Evolutionary conservation across 164 flowering plant genomes (phyloP).

Genomic region (Vitis rupestris): DNA sequence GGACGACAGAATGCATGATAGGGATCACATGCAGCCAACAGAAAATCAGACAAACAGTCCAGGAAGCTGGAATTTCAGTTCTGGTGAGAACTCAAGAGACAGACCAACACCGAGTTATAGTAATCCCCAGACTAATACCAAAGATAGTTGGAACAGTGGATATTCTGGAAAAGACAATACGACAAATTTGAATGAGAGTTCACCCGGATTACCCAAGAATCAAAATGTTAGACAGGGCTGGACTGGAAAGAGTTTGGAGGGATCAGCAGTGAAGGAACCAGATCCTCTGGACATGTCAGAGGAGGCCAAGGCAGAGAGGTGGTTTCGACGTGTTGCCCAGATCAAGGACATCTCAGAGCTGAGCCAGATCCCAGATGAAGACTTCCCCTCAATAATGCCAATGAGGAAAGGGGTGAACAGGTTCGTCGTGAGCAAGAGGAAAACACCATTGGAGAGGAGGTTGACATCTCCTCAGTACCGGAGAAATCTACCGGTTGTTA

Average conservation of each 20-base stretch:
- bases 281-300: constrained; percentile 98
- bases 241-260: constrained; percentile 86
- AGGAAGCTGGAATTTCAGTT: constrained; percentile 19
- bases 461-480: constrained; percentile 82
- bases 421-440: constrained; percentile 97
- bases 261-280: constrained; percentile 82
- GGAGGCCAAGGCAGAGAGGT: constrained; percentile 94
- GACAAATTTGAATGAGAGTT: constrained; percentile 10
- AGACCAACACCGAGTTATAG: constrained; percentile 6
- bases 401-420: constrained; percentile 97
- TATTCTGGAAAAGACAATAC: constrained; percentile 10
- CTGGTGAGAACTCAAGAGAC: constrained; percentile 13
- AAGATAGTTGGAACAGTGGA: constrained; percentile 21
- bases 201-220: constrained; percentile 18
- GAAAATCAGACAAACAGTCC: constrained; percentile 20
- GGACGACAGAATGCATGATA: background rate
- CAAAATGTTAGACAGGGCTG: constrained; percentile 31
- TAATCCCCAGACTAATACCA: constrained; percentile 10
- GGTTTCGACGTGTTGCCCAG: constrained; percentile 92
- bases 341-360: constrained; percentile 95
- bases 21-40: constrained; percentile 7
- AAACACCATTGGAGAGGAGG: constrained; percentile 92
- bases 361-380: constrained; percentile 93
- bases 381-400: constrained; percentile 97
- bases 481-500: constrained; percentile 74